Conservation (phyloP, 1,284 basidiomycete genomes). For the Ustilago bromivora region DNA sequence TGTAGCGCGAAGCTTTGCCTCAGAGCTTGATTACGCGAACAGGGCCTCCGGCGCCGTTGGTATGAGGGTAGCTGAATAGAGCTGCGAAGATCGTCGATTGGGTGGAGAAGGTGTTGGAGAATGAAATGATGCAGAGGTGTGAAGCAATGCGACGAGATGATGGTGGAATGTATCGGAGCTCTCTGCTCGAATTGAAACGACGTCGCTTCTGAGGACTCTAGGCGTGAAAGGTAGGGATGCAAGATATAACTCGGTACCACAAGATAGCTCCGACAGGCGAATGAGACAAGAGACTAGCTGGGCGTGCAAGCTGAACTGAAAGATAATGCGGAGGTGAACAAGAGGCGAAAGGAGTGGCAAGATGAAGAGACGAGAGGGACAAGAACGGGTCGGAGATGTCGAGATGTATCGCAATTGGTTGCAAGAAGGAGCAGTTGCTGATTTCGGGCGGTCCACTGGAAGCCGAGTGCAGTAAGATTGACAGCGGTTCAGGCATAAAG, state of each 20-base stretch:
- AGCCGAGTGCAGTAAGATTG: background rate
- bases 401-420: background rate
- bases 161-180: background rate
- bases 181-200: background rate
- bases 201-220: too few species aligned
- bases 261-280: background rate
- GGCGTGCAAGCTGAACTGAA: background rate
- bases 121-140: background rate
- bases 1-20: constrained; percentile 6
- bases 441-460: background rate
- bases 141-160: background rate
- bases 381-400: background rate
- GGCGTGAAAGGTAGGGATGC: background rate
- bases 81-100: background rate
- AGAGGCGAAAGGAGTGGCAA: background rate
- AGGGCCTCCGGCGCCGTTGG: background rate
- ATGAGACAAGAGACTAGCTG: background rate
- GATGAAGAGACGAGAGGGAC: background rate
- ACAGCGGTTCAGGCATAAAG: constrained; percentile 5
- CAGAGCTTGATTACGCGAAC: constrained; percentile 1
- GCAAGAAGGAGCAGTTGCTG: background rate
- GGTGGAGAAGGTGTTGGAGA: too few species aligned
- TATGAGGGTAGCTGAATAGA: background rate
- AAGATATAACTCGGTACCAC: background rate
- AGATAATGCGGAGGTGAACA: background rate